Conservation (phyloP, 169 alveolate species). For the Plasmodium ovale region DNA sequence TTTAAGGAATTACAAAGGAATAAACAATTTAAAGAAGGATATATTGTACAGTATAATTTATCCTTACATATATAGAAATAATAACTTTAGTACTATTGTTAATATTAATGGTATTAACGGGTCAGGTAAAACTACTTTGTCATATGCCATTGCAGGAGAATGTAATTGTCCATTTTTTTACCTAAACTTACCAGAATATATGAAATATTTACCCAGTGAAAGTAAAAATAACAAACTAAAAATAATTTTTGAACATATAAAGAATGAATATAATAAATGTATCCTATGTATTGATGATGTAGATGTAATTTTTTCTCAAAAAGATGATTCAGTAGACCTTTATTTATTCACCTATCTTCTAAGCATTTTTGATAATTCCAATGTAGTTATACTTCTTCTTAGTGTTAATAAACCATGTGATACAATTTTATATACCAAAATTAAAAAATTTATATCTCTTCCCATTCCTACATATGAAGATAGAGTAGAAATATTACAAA, state of each 20-base stretch:
- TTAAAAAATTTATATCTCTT: slow-evolving; percentile 51
- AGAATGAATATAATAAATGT: slow-evolving; percentile 42
- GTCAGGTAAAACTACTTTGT: slow-evolving; percentile 96
- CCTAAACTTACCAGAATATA: slow-evolving; percentile 81
- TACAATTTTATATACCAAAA: slow-evolving; percentile 42
- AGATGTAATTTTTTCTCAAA: slow-evolving; percentile 48
- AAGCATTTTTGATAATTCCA: slow-evolving; percentile 56
- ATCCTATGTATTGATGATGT: slow-evolving; percentile 71
- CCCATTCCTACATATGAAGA: slow-evolving; percentile 75
- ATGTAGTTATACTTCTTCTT: slow-evolving; percentile 36
- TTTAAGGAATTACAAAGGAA: slow-evolving; percentile 51
- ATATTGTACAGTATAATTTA: slow-evolving; percentile 59
- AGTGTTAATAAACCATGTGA: slow-evolving; percentile 72
- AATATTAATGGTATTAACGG: slow-evolving; percentile 96
- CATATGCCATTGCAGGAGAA: slow-evolving; percentile 96
- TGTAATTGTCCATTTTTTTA: slow-evolving; percentile 85
- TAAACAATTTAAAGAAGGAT: slow-evolving; percentile 52
- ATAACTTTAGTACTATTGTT: slow-evolving; percentile 27
- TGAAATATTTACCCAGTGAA: slow-evolving; percentile 43
- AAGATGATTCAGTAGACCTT: slow-evolving; percentile 58
- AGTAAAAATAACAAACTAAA: slow-evolving; percentile 59
- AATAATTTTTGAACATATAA: slow-evolving; percentile 62
- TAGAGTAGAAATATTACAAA: slow-evolving; percentile 46
- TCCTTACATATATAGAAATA: slow-evolving; percentile 45
- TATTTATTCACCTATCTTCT: slow-evolving; percentile 59